Evolutionary conservation across 2,329 filamentous ascomycete genomes (phyloP), one percentile per base, ranked within the genome.

Genomic region (Curvularia eragrostidis): DNA sequence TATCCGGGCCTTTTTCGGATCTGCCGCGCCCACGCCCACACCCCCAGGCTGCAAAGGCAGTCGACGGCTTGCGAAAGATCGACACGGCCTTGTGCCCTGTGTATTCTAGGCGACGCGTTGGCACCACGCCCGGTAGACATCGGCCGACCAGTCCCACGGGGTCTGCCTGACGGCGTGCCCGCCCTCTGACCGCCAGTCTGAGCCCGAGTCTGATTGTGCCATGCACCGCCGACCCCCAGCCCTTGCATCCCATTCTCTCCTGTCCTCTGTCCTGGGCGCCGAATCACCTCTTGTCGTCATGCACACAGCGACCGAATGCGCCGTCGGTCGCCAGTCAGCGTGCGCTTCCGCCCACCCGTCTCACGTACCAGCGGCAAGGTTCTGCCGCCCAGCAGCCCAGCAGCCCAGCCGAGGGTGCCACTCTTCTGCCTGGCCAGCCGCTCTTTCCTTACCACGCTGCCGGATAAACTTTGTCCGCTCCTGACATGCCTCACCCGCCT

Each of bases 91-190:
- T 54, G 28, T 57, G 43, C 48, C 44, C 47, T 54, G 51, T 44
- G 36, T 38, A 15, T 34, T 34, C 32, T 34, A 42, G 24, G 26
- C 32, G 50, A 34, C 44, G 50, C 44, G 19, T 23, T 44, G 36
- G 39, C 43, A 46, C 34, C 48, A 24, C 48, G 48, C 38, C 51
- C 60, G 58, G 56, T 59, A 26, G 48, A 57, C 52, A 59, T 66
- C 63, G 65, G 59, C 65, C 57, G 62, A n/a, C 48, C 39, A 56
- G 39, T 3, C 48, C 48, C 48, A 52, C 41, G 48, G 41, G n/a
- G n/a, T n/a, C n/a, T n/a, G n/a, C n/a, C n/a, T n/a, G n/a, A n/a
- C n/a, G n/a, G n/a, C n/a, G n/a, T n/a, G n/a, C n/a, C n/a, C n/a
- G 36, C 46, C 49, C 43, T 6, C 26, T 43, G 54, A 38, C 54